Percentiles rank a stretch among this genome's conserved stretches.
Evolutionary conservation across 169 alveolate species (phyloP).

Genomic region (Cyclospora cayetanensis): DNA sequence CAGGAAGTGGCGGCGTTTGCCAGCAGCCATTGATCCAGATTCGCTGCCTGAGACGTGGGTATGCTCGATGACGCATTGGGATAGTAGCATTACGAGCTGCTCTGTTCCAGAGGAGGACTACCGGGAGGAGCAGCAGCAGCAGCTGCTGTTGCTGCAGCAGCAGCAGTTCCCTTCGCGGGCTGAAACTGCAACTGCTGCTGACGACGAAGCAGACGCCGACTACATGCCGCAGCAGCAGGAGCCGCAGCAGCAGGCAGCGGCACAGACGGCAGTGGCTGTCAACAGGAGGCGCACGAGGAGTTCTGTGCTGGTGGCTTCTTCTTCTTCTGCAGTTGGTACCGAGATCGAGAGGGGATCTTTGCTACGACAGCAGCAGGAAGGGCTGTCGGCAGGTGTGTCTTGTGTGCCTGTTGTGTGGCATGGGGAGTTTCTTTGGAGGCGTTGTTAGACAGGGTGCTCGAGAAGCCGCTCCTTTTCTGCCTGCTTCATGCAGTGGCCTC

Average conservation of each 20-base stretch:
- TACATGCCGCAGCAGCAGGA: not conserved
- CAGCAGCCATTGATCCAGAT: constrained; percentile 55
- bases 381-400: not conserved
- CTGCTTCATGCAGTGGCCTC: not conserved
- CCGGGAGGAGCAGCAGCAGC: constrained; percentile 34
- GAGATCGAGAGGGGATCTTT: not conserved
- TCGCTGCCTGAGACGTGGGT: constrained; percentile 58
- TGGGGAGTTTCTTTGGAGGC: not conserved
- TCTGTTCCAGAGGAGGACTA: constrained; percentile 56
- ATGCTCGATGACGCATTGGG: constrained; percentile 62
- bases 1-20: constrained; percentile 65
- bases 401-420: not conserved
- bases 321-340: not conserved
- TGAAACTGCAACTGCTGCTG: not conserved
- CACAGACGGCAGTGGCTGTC: not conserved
- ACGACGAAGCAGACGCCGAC: not conserved
- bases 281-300: not conserved
- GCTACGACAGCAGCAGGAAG: not conserved
- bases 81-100: not conserved
- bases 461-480: not conserved
- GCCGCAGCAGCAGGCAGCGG: not conserved
- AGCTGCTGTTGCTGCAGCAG: not conserved
- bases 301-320: not conserved
- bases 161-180: not conserved
- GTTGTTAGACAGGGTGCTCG: not conserved